Conservation (phyloP, 148 eudicot genomes). For the Nepenthes mirabilis region DNA sequence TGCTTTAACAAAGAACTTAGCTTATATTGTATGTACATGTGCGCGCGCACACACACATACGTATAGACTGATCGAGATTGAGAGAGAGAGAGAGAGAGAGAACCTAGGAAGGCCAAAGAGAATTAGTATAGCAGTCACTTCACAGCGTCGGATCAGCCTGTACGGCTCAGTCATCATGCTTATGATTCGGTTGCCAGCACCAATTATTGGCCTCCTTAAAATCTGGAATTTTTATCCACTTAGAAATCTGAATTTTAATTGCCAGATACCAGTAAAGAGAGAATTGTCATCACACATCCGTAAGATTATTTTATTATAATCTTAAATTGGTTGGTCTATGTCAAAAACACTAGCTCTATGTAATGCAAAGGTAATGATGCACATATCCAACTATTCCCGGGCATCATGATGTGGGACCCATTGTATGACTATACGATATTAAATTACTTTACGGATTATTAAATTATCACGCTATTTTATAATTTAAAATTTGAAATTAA, state of each 20-base stretch:
- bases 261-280: not conserved
- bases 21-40: not conserved
- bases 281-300: too few species aligned
- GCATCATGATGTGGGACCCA: too few species aligned
- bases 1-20: not conserved
- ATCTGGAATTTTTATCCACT: constrained; percentile 28
- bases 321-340: too few species aligned
- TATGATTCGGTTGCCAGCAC: constrained; percentile 49
- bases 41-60: too few species aligned
- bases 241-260: not conserved
- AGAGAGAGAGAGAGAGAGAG: constrained; percentile 2
- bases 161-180: constrained; percentile 81
- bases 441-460: too few species aligned
- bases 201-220: constrained; percentile 60
- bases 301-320: too few species aligned
- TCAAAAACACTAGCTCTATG: too few species aligned
- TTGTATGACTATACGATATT: too few species aligned
- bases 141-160: constrained; percentile 62
- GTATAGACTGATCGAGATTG: not conserved
- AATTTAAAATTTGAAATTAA: too few species aligned
- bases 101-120: constrained; percentile 96
- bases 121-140: constrained; percentile 87
- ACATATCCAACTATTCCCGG: too few species aligned
- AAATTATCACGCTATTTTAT: too few species aligned
- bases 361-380: too few species aligned